Percentiles rank a stretch among this genome's conserved stretches.
Conservation (phyloP, 805 yeast genomes). For the Brettanomyces bruxellensis region DNA sequence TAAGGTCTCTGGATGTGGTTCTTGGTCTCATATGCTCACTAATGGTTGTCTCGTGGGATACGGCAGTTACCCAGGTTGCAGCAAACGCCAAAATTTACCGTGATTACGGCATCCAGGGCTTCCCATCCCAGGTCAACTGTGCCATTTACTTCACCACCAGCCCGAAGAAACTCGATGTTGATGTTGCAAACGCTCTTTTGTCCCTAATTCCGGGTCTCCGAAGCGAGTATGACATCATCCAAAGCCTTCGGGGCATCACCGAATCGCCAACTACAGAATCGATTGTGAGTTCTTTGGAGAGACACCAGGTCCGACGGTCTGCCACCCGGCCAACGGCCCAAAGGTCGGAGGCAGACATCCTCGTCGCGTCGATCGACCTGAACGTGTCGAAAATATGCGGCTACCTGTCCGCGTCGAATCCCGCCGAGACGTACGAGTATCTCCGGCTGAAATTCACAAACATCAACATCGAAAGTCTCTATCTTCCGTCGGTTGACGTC, state of each 20-base stretch:
- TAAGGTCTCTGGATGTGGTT: slow-evolving; percentile 27
- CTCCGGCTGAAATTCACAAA: slow-evolving; percentile 20
- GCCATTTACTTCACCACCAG: slow-evolving; percentile 1
- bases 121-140: slow-evolving; percentile 6
- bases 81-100: slow-evolving; percentile 2
- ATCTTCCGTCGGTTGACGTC: slow-evolving; percentile 36
- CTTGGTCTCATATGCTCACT: slow-evolving; percentile 32
- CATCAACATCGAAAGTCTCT: slow-evolving; percentile 26
- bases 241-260: neutral
- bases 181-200: neutral
- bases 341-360: neutral
- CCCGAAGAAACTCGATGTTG: neutral
- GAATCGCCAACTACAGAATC: neutral
- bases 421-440: slow-evolving; percentile 32
- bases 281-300: neutral
- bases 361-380: slow-evolving; percentile 27
- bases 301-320: too few relatives aligned
- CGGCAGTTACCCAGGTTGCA: neutral
- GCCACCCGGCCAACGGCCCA: too few relatives aligned
- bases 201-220: neutral
- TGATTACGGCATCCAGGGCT: slow-evolving; percentile 3
- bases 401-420: slow-evolving; percentile 44
- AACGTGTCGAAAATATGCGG: slow-evolving; percentile 32
- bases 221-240: neutral
- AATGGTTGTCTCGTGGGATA: slow-evolving; percentile 12